phyloP scores from a whole-genome alignment of 371 early-diverging fungal species.

The Conidiobolus incongruus region DNA sequence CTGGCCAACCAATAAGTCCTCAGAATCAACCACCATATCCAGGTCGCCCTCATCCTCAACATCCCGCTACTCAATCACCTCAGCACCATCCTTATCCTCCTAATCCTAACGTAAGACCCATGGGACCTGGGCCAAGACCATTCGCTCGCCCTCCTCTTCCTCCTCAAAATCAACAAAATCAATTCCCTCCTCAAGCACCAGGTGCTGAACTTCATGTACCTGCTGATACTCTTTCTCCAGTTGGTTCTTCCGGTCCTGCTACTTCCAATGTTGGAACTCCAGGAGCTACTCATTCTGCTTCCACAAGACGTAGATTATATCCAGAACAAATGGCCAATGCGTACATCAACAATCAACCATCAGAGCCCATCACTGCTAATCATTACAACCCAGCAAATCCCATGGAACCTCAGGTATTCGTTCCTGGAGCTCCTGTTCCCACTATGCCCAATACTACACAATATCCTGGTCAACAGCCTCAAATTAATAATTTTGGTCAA shows the following conservation, averaged over 20 bases:
- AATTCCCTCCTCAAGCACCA: conserved; percentile 1
- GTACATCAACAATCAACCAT: not conserved
- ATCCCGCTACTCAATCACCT: not conserved
- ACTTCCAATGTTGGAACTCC: not conserved
- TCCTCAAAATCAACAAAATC: not conserved
- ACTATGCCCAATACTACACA: no score
- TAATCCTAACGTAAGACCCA: not conserved
- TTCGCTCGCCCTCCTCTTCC: not conserved
- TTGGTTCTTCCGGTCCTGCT: not conserved
- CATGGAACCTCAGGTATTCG: no score
- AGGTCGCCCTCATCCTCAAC: not conserved
- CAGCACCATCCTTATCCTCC: not conserved
- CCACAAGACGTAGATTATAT: not conserved
- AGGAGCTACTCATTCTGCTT: not conserved
- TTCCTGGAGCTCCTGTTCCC: no score
- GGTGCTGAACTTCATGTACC: not conserved
- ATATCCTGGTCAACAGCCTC: no score
- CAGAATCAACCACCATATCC: not conserved
- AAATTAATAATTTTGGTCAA: no score
- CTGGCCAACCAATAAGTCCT: not conserved
- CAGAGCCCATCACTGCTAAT: not conserved
- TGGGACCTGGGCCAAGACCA: not conserved
- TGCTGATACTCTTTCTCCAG: not conserved
- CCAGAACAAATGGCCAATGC: not conserved
- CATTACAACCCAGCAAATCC: not conserved